Evolutionary conservation across 495 filamentous ascomycete genomes (phyloP), one percentile per base, ranked within the genome.

Genomic region (Penicillium cosmopolitanum): DNA sequence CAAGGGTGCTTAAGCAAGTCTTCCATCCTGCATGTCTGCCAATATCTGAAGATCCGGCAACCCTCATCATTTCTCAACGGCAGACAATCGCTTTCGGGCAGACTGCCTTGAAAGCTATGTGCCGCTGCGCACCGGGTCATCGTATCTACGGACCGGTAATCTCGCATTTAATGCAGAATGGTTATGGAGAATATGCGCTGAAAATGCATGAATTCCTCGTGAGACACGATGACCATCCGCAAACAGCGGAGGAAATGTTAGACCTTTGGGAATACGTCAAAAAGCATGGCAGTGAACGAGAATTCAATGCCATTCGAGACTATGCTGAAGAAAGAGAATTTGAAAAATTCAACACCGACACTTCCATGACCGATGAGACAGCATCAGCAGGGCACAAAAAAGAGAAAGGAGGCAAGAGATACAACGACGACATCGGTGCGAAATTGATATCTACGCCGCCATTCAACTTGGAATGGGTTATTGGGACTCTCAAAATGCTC

Each of bases 361-460:
- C 42, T 2, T 7, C 21, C 36, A 43, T 38, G 34, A 21, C 34
- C 10, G 19, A 23, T 7, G 12, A 33, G 34, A 16, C 42, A 57
- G 9, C 55, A 6, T 51, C 15, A 18, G 6, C 7, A 8, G 42
- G 42, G 3, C n/a, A 44, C 42, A 10, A 18, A 44, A n/a, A 9
- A 12, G 16, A 44, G 1, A 19, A 2, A 19, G 9, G 0, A 16
- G 15, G 42, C 15, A 44, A 16, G 47, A 47, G 46, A 28, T 73
- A 74, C 51, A 77, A 73, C 51, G 90, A 93, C 67, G 71, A 76
- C 3, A 78, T 92, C 50, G 88, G 87, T 16, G 88, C 90, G 15
- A 80, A 87, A 55, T 77, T 90, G 62, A 88, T 94, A 62, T 89
- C 89, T 5, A 93, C 90, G 16, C 82, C 72, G 19, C 82, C 87